Evolutionary conservation across 2,329 filamentous ascomycete species (phyloP), one percentile per base, ranked within the genome.

Genomic region (Cladophialophora exuberans): DNA sequence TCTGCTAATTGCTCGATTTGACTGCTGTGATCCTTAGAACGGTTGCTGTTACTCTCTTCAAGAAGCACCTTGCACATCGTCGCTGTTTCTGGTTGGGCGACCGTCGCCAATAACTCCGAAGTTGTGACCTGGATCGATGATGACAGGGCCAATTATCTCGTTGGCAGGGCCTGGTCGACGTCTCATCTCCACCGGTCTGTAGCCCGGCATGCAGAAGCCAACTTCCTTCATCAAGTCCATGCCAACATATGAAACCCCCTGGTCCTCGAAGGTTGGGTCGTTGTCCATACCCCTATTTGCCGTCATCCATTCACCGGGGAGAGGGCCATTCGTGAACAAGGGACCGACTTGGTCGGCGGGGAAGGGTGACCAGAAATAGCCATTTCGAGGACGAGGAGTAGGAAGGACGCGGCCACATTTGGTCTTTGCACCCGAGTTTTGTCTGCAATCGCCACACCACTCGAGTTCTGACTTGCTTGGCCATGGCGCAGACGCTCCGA

Each of bases 281-380:
- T 36, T 42, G 25, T 62, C 36, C 59, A 57, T 57, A n/a, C 10
- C 50, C 20, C 6, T 15, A 7, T 33, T 62, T 62, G 26, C 35
- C 35, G 35, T 26, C n/a, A 10, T 57, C 26, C n/a, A 57, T n/a
- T 59, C 56, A 11, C 50, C 56, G 3, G 59, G 59, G n/a, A 23
- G 30, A 7, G 47, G 56, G n/a, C 53, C 56, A 17, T 11, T 50
- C 18, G 17, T 30, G 47, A 54, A 59, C 20, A 55, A 42, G 6
- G 59, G 59, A 26, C 56, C 56, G 20, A 52, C 49, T 31, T 60
- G 38, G 28, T 62, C 59, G n/a, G n/a, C n/a, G n/a, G n/a, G n/a
- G n/a, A n/a, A n/a, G n/a, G n/a, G n/a, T n/a, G n/a, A n/a, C n/a
- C n/a, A n/a, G n/a, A n/a, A n/a, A n/a, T n/a, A n/a, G n/a, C n/a